phyloP scores from a whole-genome alignment of 805 yeast genomes.

The Starmerella ratchasimensis region DNA sequence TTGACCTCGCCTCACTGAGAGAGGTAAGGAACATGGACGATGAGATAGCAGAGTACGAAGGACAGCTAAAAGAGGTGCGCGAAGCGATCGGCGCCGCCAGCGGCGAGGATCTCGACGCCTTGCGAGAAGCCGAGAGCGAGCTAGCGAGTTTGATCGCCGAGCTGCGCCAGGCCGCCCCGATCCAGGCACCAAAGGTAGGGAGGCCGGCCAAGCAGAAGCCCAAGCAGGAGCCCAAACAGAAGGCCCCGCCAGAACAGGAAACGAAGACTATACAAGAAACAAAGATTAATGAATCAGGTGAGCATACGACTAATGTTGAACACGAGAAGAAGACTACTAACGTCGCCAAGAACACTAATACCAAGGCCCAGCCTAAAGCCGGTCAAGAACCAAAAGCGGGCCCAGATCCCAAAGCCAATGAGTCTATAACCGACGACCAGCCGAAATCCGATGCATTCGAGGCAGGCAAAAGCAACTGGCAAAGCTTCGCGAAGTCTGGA shows the following conservation, averaged over 20 bases:
- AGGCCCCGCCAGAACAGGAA: background rate
- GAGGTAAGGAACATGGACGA: background rate
- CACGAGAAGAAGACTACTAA: too few relatives aligned
- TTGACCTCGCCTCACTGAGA: too few relatives aligned
- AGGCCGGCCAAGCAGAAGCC: background rate
- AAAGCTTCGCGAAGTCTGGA: slow-evolving; percentile 3
- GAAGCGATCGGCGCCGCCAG: slow-evolving; percentile 19
- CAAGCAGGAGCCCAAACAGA: background rate
- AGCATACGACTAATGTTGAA: too few relatives aligned
- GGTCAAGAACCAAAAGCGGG: too few relatives aligned
- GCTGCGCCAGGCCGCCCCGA: slow-evolving; percentile 8
- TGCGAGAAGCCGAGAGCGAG: slow-evolving; percentile 22
- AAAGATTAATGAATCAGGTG: too few relatives aligned
- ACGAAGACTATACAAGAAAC: too few relatives aligned
- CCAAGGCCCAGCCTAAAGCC: too few relatives aligned
- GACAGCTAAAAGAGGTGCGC: slow-evolving; percentile 24
- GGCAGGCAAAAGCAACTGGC: slow-evolving; percentile 5
- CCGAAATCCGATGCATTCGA: slow-evolving; percentile 3
- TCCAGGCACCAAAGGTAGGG: background rate
- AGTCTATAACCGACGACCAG: background rate
- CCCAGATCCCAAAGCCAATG: background rate
- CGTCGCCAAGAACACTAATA: too few relatives aligned
- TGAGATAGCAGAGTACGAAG: slow-evolving; percentile 26
- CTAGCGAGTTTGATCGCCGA: slow-evolving; percentile 23
- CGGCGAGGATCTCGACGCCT: slow-evolving; percentile 18